Evolutionary conservation across 495 filamentous ascomycete genomes (phyloP).

Genomic region (Talaromyces proteolyticus): DNA sequence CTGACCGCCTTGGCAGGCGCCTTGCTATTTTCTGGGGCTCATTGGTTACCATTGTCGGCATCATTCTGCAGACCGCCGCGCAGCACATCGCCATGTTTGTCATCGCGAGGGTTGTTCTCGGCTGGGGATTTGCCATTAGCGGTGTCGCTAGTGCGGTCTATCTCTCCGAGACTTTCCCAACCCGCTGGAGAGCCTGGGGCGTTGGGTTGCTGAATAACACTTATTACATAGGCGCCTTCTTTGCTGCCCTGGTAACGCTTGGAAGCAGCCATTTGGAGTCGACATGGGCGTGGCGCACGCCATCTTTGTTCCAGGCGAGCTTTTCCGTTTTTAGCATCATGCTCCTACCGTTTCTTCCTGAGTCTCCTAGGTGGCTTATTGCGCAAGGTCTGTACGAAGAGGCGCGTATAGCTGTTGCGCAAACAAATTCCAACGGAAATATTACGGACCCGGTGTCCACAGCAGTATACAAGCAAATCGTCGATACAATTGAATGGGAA

Average conservation of each 20-base stretch:
- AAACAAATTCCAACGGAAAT: conserved; percentile 40
- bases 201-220: conserved; percentile 42
- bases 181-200: conserved; percentile 36
- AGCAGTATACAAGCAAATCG: conserved; percentile 16
- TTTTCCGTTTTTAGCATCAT: conserved; percentile 45
- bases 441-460: conserved; percentile 30
- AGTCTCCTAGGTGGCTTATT: conserved; percentile 46
- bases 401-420: conserved; percentile 29
- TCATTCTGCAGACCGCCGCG: conserved; percentile 39
- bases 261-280: conserved; percentile 41
- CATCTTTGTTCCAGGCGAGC: conserved; percentile 45
- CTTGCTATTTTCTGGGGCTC: conserved; percentile 39
- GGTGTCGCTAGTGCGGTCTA: conserved; percentile 35
- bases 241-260: conserved; percentile 45
- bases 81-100: conserved; percentile 44
- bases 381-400: conserved; percentile 29
- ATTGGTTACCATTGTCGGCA: conserved; percentile 32
- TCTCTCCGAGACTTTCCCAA: conserved; percentile 35
- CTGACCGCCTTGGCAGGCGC: conserved; percentile 37
- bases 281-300: conserved; percentile 49
- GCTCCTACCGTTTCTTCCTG: conserved; percentile 48
- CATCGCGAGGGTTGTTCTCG: conserved; percentile 33
- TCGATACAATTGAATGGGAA: conserved; percentile 34
- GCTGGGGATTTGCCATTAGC: conserved; percentile 29
- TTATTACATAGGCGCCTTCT: conserved; percentile 40